Base-by-base conservation (phyloP, 768 basidiomycete species). In the Auricularia sp. region DNA sequence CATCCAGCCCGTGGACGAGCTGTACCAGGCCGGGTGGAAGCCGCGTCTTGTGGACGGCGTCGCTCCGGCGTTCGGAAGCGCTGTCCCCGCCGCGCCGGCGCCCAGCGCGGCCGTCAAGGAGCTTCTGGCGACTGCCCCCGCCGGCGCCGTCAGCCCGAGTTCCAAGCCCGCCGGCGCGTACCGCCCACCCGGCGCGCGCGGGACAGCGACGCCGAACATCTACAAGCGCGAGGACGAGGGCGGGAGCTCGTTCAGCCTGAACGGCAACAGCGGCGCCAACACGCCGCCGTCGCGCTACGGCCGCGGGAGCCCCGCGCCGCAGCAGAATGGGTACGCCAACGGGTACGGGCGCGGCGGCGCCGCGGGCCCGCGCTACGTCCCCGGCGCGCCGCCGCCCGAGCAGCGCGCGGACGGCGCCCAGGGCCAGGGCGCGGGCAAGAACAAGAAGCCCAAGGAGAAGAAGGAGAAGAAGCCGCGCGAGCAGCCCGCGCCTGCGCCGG, bases 191-290 rank as follows among this genome's bases (percentile, higher is more conserved):
- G 94, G 94, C 11, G 93, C 94, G 1, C 83, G 96, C 4, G 96
- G 96, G 0, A 81, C 90, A 0, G 85, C 89, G 56, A 94, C 95
- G 1, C 93, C 95, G 0, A 80, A 86, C 2, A 90, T 90, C 42
- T 98, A 88, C 79, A 93, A 90, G 75, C 84, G 95, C 18, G 92
- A 94, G 72, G 96, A 97, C 67, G 93, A 96, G 70, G 91, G 90
- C 44, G 91, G 88, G 1, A 76, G 79, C 2, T 80, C 85, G 7
- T 78, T 76, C 18, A 71, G 78, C n/a, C 81, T 81, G 63, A 76
- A 78, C 23, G 71, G 74, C 63, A 72, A 72, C n/a, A 82, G 75
- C 64, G 86, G 85, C 8, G 79, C 47, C 1, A 51, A 51, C 21
- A 89, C 88, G 12, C 88, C 88, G 3, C 83, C 85, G 36, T 77